A percentile compares a stretch with the other conserved stretches of the same genome.
Conservation (phyloP, 2,329 filamentous ascomycete species). For the Aspergillus niger region DNA sequence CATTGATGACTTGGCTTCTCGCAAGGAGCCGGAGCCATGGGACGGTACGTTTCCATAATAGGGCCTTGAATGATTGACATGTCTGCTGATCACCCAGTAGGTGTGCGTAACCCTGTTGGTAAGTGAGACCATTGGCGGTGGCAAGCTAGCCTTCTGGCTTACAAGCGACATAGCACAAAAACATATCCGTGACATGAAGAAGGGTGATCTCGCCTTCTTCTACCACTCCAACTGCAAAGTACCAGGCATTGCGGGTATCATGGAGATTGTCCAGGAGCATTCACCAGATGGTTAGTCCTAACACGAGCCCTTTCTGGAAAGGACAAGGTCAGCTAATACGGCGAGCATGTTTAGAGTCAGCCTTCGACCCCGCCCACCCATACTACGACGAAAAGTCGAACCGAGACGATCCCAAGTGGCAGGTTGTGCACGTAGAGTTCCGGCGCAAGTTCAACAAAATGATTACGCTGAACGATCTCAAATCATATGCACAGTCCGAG, state of each 20-base stretch:
- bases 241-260: conserved; percentile 81
- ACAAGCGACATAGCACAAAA: conserved; percentile 66
- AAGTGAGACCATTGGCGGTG: conserved; percentile 19
- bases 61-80: not conserved
- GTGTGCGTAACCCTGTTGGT: conserved; percentile 49
- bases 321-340: conserved; percentile 13
- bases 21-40: conserved; percentile 81
- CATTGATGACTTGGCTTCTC: conserved; percentile 80
- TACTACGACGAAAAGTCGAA: conserved; percentile 83
- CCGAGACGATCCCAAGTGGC: conserved; percentile 75
- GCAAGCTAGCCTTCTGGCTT: not conserved
- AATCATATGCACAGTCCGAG: conserved; percentile 57
- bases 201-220: conserved; percentile 91
- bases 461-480: conserved; percentile 71
- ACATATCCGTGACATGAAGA: conserved; percentile 87
- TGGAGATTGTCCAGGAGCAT: conserved; percentile 86
- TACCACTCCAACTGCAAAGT: conserved; percentile 94
- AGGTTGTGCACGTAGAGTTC: conserved; percentile 84
- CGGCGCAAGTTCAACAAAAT: conserved; percentile 75
- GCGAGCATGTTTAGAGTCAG: conserved; percentile 55
- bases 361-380: conserved; percentile 69
- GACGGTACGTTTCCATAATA: conserved; percentile 64
- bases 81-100: conserved; percentile 28
- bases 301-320: conserved; percentile 17
- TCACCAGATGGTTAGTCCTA: conserved; percentile 69